phyloP scores from a whole-genome alignment of 2,329 filamentous ascomycete genomes.

The Botrytis squamosa region DNA sequence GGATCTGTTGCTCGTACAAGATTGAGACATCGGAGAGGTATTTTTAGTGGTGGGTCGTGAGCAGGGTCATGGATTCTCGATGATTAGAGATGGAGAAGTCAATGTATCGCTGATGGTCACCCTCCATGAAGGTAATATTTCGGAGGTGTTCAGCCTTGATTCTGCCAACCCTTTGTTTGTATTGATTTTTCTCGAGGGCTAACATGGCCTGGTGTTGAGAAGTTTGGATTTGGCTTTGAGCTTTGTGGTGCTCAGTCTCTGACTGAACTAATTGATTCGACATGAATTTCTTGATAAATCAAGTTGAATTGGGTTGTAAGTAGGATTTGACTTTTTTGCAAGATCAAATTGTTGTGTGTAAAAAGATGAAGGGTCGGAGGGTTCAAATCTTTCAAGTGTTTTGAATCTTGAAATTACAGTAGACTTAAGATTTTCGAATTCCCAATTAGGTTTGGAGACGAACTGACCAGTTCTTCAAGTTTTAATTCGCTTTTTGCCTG shows the following conservation, averaged over 20 bases:
- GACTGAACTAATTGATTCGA: background rate
- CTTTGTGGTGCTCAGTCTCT: background rate
- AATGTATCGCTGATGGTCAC: no score
- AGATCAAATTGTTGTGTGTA: background rate
- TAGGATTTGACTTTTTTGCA: background rate
- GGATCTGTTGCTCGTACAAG: no score
- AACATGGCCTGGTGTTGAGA: background rate
- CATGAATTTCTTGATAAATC: background rate
- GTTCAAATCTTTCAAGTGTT: no score
- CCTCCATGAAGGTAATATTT: no score
- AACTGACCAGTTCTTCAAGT: background rate
- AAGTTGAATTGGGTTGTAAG: background rate
- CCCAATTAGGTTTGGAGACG: rapidly evolving
- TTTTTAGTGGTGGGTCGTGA: no score
- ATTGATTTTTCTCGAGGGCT: background rate
- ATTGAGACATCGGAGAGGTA: no score
- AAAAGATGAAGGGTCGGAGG: no score
- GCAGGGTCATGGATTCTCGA: no score
- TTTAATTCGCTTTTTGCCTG: rapidly evolving
- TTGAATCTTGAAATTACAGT: background rate
- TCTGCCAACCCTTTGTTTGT: background rate
- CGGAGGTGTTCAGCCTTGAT: background rate
- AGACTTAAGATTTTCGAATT: background rate
- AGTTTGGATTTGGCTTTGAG: background rate
- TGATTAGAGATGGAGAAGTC: no score